These are phyloP conservation scores for Coemansia sp. DNA, from an alignment of 192 early-diverging fungal genomes.

Conservation along the genomic window DNA sequence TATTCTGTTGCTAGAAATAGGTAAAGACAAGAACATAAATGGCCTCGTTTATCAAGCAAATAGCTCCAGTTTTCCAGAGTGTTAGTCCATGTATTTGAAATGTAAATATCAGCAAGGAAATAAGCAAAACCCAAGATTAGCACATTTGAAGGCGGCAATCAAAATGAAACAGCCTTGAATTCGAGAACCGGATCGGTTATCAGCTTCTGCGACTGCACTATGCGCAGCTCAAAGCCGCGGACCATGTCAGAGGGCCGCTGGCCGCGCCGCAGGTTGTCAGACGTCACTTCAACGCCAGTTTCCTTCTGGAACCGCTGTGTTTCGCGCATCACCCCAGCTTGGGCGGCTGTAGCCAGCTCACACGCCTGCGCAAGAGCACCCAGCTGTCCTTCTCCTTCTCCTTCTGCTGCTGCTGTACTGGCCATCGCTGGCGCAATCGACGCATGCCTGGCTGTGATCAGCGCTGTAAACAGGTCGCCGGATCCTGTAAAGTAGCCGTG, in stretches of 20 bases:
- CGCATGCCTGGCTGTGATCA: conserved; percentile 65
- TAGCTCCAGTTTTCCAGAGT: too few species aligned
- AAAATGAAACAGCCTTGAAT: not conserved
- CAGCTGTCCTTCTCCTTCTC: not conserved
- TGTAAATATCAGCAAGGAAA: too few species aligned
- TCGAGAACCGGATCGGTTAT: conserved; percentile 23
- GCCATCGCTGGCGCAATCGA: conserved; percentile 26
- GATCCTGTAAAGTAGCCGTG: conserved; percentile 86
- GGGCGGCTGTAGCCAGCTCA: conserved; percentile 65
- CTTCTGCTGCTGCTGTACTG: not conserved
- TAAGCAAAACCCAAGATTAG: too few species aligned
- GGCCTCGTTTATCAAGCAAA: too few species aligned
- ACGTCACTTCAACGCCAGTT: conserved; percentile 12
- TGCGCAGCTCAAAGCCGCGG: conserved; percentile 64
- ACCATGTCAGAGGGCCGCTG: conserved; percentile 43
- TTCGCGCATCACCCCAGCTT: conserved; percentile 67
- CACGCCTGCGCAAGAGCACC: conserved; percentile 56
- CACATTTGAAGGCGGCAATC: not conserved
- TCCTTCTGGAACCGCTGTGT: conserved; percentile 56
- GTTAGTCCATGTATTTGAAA: too few species aligned
- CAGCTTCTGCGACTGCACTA: conserved; percentile 63
- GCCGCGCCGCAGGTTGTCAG: conserved; percentile 30
- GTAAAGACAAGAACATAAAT: too few species aligned
- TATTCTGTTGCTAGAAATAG: too few species aligned
- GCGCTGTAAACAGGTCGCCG: conserved; percentile 82